Conservation (phyloP, 1,284 basidiomycete genomes). For the Psilocybe mexicana region DNA sequence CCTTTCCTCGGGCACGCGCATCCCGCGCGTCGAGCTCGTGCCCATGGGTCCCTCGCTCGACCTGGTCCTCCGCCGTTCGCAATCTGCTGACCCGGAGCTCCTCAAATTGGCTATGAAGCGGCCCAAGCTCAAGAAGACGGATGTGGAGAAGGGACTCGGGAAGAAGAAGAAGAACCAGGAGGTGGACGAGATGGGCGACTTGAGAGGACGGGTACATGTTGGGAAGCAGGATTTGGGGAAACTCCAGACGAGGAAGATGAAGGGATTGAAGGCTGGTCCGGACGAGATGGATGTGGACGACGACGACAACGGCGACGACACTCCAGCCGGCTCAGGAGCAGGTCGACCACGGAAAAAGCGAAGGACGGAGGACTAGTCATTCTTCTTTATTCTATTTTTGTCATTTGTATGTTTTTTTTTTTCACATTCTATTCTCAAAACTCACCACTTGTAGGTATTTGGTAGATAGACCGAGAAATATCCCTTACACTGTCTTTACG, state of each 20-base stretch:
- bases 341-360: conserved; percentile 19
- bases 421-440: neutral
- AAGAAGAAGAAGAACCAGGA: conserved; percentile 95
- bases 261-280: conserved; percentile 67
- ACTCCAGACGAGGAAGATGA: conserved; percentile 92
- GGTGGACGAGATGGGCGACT: conserved; percentile 97
- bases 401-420: conserved; percentile 5
- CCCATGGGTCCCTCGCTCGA: conserved; percentile 95
- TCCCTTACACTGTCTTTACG: neutral
- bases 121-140: conserved; percentile 86
- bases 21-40: conserved; percentile 80
- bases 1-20: conserved; percentile 73
- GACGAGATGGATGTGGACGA: conserved; percentile 36
- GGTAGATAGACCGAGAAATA: neutral
- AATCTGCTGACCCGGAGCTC: conserved; percentile 76
- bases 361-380: conserved; percentile 13
- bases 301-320: conserved; percentile 19
- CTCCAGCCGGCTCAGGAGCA: neutral
- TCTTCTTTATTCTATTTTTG: neutral
- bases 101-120: conserved; percentile 80
- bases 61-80: conserved; percentile 75
- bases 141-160: conserved; percentile 84
- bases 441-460: neutral
- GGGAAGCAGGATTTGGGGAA: conserved; percentile 86
- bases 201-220: conserved; percentile 89